phyloP scores from a whole-genome alignment of 345 rosid species.

The Physaria fendleri region DNA sequence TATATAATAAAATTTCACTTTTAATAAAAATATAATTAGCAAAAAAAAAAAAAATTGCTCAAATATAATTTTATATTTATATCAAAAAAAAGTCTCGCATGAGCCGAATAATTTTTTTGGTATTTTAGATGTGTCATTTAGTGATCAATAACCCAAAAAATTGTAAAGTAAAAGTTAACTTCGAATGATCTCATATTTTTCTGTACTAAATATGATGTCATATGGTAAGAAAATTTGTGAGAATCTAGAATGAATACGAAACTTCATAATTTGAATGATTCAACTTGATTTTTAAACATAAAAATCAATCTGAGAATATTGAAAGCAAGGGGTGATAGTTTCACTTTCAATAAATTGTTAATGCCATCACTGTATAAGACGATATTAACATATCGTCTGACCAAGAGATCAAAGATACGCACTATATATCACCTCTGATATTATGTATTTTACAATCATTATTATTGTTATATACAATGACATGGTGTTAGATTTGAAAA shows the following conservation, averaged over 20 bases:
- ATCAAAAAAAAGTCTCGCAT: too few relatives aligned
- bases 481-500: not conserved
- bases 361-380: not conserved
- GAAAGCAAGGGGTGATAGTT: not conserved
- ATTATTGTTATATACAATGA: not conserved
- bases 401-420: constrained; percentile 2
- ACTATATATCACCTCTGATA: not conserved
- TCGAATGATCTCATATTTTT: too few relatives aligned
- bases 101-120: too few relatives aligned
- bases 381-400: constrained; percentile 7
- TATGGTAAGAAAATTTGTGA: not conserved
- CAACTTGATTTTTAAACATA: too few relatives aligned
- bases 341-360: not conserved
- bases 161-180: too few relatives aligned
- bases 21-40: too few relatives aligned
- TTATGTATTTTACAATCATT: not conserved
- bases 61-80: too few relatives aligned
- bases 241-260: not conserved
- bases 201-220: not conserved
- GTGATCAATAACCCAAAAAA: too few relatives aligned
- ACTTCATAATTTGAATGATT: not conserved
- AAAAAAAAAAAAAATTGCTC: too few relatives aligned
- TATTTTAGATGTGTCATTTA: too few relatives aligned
- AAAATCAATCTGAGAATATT: not conserved
- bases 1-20: too few relatives aligned